A percentile compares a stretch with the other conserved stretches of the same genome.
Conservation (phyloP, 2,329 filamentous ascomycete genomes). For the Aspergillus neoniger region DNA sequence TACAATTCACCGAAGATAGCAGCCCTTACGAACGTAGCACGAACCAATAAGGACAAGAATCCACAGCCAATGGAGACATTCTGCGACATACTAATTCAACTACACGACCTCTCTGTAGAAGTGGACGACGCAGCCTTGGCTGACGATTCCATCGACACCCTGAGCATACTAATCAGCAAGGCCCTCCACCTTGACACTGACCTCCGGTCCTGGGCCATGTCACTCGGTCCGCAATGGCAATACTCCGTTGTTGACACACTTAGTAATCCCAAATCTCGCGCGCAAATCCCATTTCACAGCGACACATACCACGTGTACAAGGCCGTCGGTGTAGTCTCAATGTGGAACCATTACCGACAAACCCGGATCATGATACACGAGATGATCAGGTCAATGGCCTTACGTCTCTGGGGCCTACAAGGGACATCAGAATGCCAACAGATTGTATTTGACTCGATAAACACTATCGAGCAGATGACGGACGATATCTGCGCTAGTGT, state of each 20-base stretch:
- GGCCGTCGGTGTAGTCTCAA: no score
- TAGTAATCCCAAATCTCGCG: no score
- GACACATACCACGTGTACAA: no score
- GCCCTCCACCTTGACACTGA: no score
- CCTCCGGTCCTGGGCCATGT: no score
- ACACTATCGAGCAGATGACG: conserved; percentile 6
- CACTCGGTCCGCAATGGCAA: no score
- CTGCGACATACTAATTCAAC: neutral
- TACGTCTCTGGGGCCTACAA: conserved; percentile 17
- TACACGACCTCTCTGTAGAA: neutral
- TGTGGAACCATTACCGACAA: no score
- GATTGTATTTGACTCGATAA: neutral
- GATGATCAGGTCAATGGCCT: neutral
- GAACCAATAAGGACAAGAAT: neutral
- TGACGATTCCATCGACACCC: no score
- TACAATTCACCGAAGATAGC: neutral
- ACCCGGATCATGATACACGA: no score
- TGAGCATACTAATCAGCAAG: no score
- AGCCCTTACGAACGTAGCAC: neutral
- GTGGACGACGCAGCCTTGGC: neutral
- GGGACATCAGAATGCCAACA: neutral
- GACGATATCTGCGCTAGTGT: conserved; percentile 24
- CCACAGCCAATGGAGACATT: neutral
- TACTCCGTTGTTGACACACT: no score
- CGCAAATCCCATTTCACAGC: no score